Conservation (phyloP, 495 filamentous ascomycete species). For the Hyaloscypha bicolor region DNA sequence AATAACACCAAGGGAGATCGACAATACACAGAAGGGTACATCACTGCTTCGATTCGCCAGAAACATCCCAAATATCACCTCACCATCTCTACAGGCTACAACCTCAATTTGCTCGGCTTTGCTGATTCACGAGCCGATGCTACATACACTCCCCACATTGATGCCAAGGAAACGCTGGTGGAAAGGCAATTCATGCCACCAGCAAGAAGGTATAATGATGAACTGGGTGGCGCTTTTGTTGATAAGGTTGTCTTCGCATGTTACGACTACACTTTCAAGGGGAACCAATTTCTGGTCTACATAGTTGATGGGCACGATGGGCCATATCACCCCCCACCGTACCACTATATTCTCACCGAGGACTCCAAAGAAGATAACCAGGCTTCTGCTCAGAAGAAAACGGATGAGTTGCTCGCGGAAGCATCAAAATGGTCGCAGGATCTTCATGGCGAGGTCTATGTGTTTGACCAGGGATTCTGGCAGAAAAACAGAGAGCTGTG, state of each 20-base stretch:
- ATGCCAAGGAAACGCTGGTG: conserved; percentile 35
- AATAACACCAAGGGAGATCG: conserved; percentile 46
- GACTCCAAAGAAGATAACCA: conserved; percentile 10
- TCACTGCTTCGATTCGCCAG: conserved; percentile 48
- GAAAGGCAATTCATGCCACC: conserved; percentile 53
- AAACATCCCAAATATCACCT: conserved; percentile 55
- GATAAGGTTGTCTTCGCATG: conserved; percentile 52
- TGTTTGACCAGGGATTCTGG: conserved; percentile 65
- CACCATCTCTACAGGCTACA: conserved; percentile 39
- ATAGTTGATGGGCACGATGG: conserved; percentile 53
- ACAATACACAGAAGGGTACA: conserved; percentile 53
- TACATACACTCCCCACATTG: conserved; percentile 27
- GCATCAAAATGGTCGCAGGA: conserved; percentile 50
- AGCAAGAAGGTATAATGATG: conserved; percentile 49
- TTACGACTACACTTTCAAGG: conserved; percentile 53
- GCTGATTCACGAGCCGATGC: conserved; percentile 48
- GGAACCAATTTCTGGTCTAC: conserved; percentile 54
- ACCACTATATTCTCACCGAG: conserved; percentile 51
- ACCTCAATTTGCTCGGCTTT: conserved; percentile 50
- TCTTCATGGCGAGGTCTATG: conserved; percentile 63
- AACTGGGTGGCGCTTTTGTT: conserved; percentile 42
- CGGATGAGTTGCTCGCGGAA: conserved; percentile 55
- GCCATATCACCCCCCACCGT: conserved; percentile 37
- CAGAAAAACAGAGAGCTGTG: conserved; percentile 60
- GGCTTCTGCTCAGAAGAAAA: conserved; percentile 32